Conservation (phyloP, 352 stramenopile genomes). For the Globisporangium cystogenes region DNA sequence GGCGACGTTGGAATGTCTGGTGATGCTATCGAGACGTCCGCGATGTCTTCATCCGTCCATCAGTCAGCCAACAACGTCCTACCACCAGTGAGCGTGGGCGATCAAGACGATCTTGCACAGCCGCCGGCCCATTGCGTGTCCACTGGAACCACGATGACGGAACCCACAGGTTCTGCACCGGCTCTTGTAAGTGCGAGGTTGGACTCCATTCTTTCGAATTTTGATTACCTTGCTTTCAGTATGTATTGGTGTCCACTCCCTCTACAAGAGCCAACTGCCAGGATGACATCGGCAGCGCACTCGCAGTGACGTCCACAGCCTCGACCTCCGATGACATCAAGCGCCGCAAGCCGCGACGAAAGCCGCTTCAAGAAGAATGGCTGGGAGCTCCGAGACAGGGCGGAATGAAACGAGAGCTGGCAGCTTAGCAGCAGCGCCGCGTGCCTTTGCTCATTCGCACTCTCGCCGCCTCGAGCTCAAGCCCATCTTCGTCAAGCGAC, state of each 20-base stretch:
- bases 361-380: background rate
- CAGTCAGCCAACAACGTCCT: too few species aligned
- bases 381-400: background rate
- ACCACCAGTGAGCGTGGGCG: too few species aligned
- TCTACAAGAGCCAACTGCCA: background rate
- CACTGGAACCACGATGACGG: too few species aligned
- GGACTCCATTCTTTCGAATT: background rate
- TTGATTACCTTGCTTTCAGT: background rate
- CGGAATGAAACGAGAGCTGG: background rate
- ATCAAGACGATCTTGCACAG: background rate
- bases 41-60: too few species aligned
- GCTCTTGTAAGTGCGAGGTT: too few species aligned
- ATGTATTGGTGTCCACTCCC: background rate
- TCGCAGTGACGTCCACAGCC: background rate
- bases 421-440: background rate
- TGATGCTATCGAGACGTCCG: too few species aligned
- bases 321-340: background rate
- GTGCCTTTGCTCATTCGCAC: constrained; percentile 5
- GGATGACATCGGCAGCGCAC: background rate
- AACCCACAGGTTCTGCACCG: too few species aligned
- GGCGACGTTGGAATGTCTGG: too few species aligned
- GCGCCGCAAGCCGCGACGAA: background rate
- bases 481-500: too few species aligned
- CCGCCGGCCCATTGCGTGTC: background rate
- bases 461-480: background rate